Evolutionary conservation across 805 yeast species (phyloP).

Genomic region (Schizosaccharomyces osmophilus): DNA sequence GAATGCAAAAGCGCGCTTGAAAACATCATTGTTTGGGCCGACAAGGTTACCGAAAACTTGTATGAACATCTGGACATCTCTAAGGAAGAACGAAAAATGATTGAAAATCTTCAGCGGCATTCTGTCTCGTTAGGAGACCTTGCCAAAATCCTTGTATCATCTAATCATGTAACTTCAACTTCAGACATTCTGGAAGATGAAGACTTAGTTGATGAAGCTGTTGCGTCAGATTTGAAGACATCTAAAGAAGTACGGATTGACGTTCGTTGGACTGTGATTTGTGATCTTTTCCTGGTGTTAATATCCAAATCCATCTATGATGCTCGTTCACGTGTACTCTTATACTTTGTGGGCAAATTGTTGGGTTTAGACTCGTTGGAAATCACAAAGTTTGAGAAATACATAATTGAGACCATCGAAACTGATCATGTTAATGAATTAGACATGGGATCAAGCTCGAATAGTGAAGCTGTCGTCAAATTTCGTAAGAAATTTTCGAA

Average conservation of each 20-base stretch:
- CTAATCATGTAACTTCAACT: neutral
- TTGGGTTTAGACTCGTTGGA: constrained; percentile 41
- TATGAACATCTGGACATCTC: neutral
- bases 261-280: constrained; percentile 76
- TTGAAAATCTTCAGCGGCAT: constrained; percentile 1
- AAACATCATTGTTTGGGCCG: constrained; percentile 13
- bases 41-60: neutral
- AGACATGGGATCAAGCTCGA: constrained; percentile 12
- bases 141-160: neutral
- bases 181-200: constrained; percentile 7
- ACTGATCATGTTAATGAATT: constrained; percentile 53
- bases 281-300: constrained; percentile 64
- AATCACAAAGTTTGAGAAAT: constrained; percentile 65
- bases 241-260: constrained; percentile 22
- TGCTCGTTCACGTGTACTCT: constrained; percentile 61
- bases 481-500: constrained; percentile 42
- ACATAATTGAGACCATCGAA: constrained; percentile 75
- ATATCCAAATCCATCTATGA: constrained; percentile 73
- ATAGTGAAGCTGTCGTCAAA: constrained; percentile 24
- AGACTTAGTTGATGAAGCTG: neutral
- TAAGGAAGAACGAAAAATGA: neutral
- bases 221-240: constrained; percentile 15
- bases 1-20: constrained; percentile 28
- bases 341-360: constrained; percentile 38
- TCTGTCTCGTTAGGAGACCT: constrained; percentile 3